phyloP scores from a whole-genome alignment of 2,329 filamentous ascomycete species.

The Phialophora expanda region DNA sequence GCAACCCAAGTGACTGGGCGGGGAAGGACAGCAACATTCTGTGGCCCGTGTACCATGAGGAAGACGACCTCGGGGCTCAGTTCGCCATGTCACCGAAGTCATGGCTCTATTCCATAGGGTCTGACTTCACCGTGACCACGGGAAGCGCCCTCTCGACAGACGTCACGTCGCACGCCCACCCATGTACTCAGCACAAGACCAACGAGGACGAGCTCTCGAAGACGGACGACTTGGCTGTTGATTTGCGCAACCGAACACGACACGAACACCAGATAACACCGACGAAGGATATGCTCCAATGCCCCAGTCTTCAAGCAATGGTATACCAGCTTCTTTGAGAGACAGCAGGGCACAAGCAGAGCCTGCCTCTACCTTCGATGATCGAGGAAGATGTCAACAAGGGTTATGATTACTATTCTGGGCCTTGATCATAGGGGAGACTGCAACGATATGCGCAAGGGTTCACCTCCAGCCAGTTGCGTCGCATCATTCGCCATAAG shows the following conservation, averaged over 20 bases:
- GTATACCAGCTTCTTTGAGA: constrained; percentile 9
- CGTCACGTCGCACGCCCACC: constrained; percentile 6
- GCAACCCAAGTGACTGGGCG: constrained; percentile 26
- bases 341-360: constrained; percentile 18
- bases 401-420: neutral
- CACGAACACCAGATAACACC: constrained; percentile 17
- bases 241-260: constrained; percentile 15
- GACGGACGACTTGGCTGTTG: neutral
- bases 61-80: constrained; percentile 30
- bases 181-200: constrained; percentile 14
- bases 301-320: constrained; percentile 17
- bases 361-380: constrained; percentile 16
- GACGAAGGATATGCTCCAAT: constrained; percentile 17
- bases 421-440: neutral
- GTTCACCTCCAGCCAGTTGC: neutral
- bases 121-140: constrained; percentile 28
- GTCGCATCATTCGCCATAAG: neutral
- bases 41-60: constrained; percentile 30
- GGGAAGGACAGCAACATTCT: constrained; percentile 30
- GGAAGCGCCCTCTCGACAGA: constrained; percentile 27
- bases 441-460: neutral
- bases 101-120: constrained; percentile 32
- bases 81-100: constrained; percentile 29
- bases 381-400: neutral
- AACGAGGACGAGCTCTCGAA: constrained; percentile 1